Base-by-base conservation (phyloP, 2,329 filamentous ascomycete species). In the Aspergillus clavatus region DNA sequence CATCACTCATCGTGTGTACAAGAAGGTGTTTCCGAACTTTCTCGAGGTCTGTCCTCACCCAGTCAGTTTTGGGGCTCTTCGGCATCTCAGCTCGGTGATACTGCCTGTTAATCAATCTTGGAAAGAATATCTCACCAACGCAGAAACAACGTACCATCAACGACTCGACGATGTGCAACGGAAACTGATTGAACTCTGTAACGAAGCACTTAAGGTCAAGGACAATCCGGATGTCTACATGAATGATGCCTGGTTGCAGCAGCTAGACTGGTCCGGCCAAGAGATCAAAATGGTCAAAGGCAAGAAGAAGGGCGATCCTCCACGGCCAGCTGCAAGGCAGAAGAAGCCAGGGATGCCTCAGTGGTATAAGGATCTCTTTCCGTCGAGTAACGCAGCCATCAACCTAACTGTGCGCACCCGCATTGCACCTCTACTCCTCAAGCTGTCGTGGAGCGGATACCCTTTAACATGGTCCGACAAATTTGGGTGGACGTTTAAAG, bases 241-340 rank as follows among this genome's bases (percentile, higher is more conserved):
- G 44, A 84, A 79, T 31, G 91, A 98, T 60, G 88, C 90, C 4
- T 98, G 94, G 94, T 69, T 98, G 59, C 79, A 78, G 52, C 93
- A 98, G 72, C 78, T 98, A 42, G 90, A 98, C 72, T 98, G 93
- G 93, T 87, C 87, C 1, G 89, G 88, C 3, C 90, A 97, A 67
- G 88, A 95, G 65, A 77, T 95, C 50, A 90, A 81, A 62, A 93
- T 91, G 86, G 83, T 82, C 18, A 97, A 96, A 64, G 86, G 84
- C 3, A 96, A 93, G 72, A 90, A 86, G 68, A 96, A 95, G 66
- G 75, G 72, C 7, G 88, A 94, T 45, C 83, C 85, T 8, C 85
- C 86, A 2, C 77, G 89, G 36, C 89, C 85, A 23, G 86, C 83
- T 6, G 83, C 83, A 8, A 77, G 86, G 37, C 93, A 98, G 65